These are phyloP conservation scores for Haplosporangium sp. DNA, from an alignment of 371 early-diverging fungal species.

Conservation along the genomic window DNA sequence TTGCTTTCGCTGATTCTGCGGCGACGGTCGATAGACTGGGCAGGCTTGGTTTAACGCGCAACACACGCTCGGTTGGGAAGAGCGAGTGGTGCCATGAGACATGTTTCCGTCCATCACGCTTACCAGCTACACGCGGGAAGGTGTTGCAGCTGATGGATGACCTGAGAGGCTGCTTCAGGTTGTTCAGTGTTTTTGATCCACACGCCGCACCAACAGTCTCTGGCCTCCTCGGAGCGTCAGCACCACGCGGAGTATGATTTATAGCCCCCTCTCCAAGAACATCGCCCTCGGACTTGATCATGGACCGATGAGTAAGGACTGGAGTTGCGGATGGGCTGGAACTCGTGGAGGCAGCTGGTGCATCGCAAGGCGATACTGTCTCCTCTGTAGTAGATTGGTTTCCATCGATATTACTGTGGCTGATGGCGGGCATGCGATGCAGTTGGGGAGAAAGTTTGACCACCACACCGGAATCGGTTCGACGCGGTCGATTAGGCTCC, in stretches of 20 bases:
- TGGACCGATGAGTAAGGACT: neutral
- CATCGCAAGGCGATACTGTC: constrained; percentile 4
- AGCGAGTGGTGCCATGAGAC: constrained; percentile 52
- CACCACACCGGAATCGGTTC: constrained; percentile 50
- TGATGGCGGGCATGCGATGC: constrained; percentile 4
- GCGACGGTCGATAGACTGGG: constrained; percentile 41
- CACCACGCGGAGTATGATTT: neutral
- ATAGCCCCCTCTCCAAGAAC: neutral
- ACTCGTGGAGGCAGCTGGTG: neutral
- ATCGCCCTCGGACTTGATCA: constrained; percentile 36
- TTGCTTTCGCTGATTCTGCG: constrained; percentile 25
- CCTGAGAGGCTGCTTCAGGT: constrained; percentile 18
- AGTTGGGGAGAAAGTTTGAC: constrained; percentile 27
- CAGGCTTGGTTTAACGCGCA: constrained; percentile 44
- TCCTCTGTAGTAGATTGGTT: neutral
- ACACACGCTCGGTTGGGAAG: constrained; percentile 43
- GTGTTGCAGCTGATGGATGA: constrained; percentile 52
- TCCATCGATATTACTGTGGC: constrained; percentile 14
- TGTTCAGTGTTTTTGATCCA: constrained; percentile 7
- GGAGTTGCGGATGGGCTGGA: neutral
- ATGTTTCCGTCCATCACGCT: constrained; percentile 40
- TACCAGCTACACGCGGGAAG: constrained; percentile 31
- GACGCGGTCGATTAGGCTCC: constrained; percentile 29
- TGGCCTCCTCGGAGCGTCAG: neutral
- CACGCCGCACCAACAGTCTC: constrained; percentile 1